A percentile compares a stretch with the other conserved stretches of the same genome.
Conservation (phyloP, 805 yeast species). For the Saccharomycopsis schoenii region DNA sequence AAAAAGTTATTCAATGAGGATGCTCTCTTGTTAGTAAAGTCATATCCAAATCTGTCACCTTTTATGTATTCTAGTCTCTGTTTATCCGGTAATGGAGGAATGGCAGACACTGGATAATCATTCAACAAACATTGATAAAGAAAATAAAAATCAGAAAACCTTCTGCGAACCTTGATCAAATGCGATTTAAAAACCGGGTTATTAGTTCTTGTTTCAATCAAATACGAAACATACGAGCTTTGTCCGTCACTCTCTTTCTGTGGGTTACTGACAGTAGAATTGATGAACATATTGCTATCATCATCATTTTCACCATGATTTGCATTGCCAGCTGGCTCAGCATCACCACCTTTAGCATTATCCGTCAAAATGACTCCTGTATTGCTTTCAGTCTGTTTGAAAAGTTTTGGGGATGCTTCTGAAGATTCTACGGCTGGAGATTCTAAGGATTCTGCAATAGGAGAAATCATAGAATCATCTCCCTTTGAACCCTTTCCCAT, state of each 20-base stretch:
- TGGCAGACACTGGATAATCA: conserved; percentile 76
- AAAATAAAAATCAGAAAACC: conserved; percentile 81
- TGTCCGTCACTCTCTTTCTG: conserved; percentile 64
- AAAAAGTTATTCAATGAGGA: conserved; percentile 72
- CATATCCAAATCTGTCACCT: conserved; percentile 82
- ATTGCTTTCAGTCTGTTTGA: no score
- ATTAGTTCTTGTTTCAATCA: conserved; percentile 53
- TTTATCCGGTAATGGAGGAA: conserved; percentile 93
- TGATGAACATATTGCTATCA: conserved; percentile 23
- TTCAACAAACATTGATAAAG: conserved; percentile 62
- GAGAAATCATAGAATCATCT: background rate
- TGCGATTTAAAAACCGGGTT: conserved; percentile 43
- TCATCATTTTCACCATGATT: conserved; percentile 64
- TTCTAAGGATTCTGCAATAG: background rate
- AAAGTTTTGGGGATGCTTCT: background rate
- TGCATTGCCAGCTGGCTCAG: conserved; percentile 61
- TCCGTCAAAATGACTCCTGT: conserved; percentile 46
- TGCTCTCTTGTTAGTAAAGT: conserved; percentile 76
- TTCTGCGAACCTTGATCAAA: conserved; percentile 50
- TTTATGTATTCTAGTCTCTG: conserved; percentile 84
- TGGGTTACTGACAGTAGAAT: conserved; percentile 45
- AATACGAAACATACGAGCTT: conserved; percentile 67
- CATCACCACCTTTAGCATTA: conserved; percentile 64
- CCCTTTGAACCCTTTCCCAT: background rate
- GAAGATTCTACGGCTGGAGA: background rate